Evolutionary conservation across 768 basidiomycete genomes (phyloP), one percentile per base, ranked within the genome.

Genomic region (Tylopilus sp.): DNA sequence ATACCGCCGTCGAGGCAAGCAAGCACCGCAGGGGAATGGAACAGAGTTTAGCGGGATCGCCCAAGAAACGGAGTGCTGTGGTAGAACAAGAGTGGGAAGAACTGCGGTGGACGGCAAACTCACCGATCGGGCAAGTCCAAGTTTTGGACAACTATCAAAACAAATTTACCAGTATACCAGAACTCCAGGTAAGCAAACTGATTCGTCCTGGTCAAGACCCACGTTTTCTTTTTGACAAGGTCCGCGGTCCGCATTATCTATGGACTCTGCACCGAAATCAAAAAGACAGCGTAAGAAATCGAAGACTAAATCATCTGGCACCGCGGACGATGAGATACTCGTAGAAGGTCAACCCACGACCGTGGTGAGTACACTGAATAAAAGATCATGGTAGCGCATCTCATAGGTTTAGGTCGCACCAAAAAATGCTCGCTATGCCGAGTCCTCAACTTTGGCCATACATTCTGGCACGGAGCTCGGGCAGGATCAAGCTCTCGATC

Each of bases 401-500:
- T 60, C 4, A 60, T 28, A 80, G 19, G 54, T 44, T 29, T 42
- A 67, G 83, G 66, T 70, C 42, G 66, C 73, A 25, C 72, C 78
- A 16, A 83, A 77, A 60, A 83, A 81, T 43, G 64, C 61, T 61
- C 84, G 90, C 36, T 92, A 92, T 65, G 71, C 73, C 43, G 90
- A 92, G 66, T 66, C 78, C 9, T 72, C 84, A 10, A 72, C 77
- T 9, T 60, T 87, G n/a, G 78, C 81, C 10, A 76, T 91, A 45
- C 78, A 78, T 41, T 83, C 85, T n/a, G 90, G 88, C 8, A 66
- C 76, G 25, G 82, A 85, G 53, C 69, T 85, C 8, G 83, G 81
- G n/a, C 80, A 85, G 50, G 82, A 83, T 52, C 70, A 71, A 8
- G 68, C 72, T n/a, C 59, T 73, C 50, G 81, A 83, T 26, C 70